A percentile compares a stretch with the other conserved stretches of the same genome.
phyloP scores from a whole-genome alignment of 2,329 filamentous ascomycete genomes.

The Herpotrichia juniperi region DNA sequence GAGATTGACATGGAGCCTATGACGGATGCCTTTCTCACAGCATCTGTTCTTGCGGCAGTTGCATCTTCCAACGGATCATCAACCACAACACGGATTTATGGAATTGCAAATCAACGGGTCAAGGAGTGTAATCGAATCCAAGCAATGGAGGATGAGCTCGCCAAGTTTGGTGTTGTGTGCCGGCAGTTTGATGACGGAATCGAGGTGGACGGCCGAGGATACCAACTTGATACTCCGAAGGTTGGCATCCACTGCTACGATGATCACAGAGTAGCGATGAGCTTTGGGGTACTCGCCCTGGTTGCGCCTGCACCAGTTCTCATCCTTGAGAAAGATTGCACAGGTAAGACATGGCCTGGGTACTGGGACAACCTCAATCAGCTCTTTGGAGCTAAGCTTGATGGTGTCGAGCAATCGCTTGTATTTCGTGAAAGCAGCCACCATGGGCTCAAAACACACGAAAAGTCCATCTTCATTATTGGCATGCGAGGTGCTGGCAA shows the following conservation, averaged over 20 bases:
- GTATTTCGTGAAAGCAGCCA: slow-evolving; percentile 42
- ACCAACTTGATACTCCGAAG: slow-evolving; percentile 57
- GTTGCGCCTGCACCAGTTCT: slow-evolving; percentile 73
- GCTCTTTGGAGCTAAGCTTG: slow-evolving; percentile 76
- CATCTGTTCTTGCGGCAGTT: slow-evolving; percentile 89
- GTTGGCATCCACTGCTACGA: slow-evolving; percentile 89
- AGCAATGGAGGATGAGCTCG: slow-evolving; percentile 93
- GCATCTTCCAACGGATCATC: slow-evolving; percentile 70
- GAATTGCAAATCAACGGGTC: slow-evolving; percentile 96
- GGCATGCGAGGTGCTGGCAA: slow-evolving; percentile 98
- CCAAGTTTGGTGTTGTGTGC: slow-evolving; percentile 88
- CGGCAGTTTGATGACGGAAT: slow-evolving; percentile 95
- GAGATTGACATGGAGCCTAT: slow-evolving; percentile 98
- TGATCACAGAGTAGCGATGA: slow-evolving; percentile 98
- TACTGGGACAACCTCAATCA: slow-evolving; percentile 94
- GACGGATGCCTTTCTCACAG: slow-evolving; percentile 97
- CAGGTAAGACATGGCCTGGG: slow-evolving; percentile 97
- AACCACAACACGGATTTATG: slow-evolving; percentile 79
- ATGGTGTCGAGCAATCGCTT: slow-evolving; percentile 69
- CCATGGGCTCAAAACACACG: slow-evolving; percentile 34
- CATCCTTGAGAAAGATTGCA: slow-evolving; percentile 88
- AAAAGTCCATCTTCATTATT: slow-evolving; percentile 86
- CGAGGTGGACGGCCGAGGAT: slow-evolving; percentile 66
- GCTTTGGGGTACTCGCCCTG: slow-evolving; percentile 87
- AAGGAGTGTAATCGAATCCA: slow-evolving; percentile 97